Conservation (phyloP, 345 rosid genomes). For the Psidium guajava region DNA sequence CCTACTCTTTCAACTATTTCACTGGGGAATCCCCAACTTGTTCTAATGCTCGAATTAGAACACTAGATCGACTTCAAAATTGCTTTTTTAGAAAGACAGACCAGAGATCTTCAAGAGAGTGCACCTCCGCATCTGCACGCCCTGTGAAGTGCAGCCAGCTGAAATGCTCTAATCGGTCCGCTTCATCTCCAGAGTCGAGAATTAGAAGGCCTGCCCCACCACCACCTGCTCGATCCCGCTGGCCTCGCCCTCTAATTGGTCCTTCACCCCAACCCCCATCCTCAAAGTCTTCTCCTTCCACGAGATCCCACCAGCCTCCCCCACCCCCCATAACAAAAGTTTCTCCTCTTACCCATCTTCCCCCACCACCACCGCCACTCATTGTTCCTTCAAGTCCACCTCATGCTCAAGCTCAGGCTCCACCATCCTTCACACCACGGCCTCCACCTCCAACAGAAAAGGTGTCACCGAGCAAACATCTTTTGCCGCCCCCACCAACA, state of each 20-base stretch:
- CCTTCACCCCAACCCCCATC: conserved; percentile 15
- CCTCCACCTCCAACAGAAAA: conserved; percentile 4
- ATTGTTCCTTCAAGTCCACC: background rate
- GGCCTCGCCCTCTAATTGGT: background rate
- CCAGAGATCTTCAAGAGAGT: conserved; percentile 54
- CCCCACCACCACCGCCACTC: conserved; percentile 5
- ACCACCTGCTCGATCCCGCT: conserved; percentile 3
- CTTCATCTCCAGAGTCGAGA: conserved; percentile 10
- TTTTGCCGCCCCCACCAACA: conserved; percentile 5
- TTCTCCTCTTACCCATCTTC: conserved; percentile 6
- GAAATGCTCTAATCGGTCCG: conserved; percentile 25
- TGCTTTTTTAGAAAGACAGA: conserved; percentile 30
- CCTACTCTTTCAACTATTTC: conserved; percentile 44
- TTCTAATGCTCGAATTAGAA: conserved; percentile 2
- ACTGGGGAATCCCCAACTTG: conserved; percentile 35
- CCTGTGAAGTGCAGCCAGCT: conserved; percentile 35
- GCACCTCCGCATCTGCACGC: conserved; percentile 41
- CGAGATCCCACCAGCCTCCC: background rate
- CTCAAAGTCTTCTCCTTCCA: conserved; percentile 1
- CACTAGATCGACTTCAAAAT: conserved; percentile 32
- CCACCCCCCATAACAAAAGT: conserved; percentile 3
- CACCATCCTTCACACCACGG: background rate
- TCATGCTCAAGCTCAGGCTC: background rate
- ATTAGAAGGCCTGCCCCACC: background rate
- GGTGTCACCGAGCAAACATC: conserved; percentile 4